phyloP scores from a whole-genome alignment of 2,329 filamentous ascomycete genomes.

The Penicillium nordicum region DNA sequence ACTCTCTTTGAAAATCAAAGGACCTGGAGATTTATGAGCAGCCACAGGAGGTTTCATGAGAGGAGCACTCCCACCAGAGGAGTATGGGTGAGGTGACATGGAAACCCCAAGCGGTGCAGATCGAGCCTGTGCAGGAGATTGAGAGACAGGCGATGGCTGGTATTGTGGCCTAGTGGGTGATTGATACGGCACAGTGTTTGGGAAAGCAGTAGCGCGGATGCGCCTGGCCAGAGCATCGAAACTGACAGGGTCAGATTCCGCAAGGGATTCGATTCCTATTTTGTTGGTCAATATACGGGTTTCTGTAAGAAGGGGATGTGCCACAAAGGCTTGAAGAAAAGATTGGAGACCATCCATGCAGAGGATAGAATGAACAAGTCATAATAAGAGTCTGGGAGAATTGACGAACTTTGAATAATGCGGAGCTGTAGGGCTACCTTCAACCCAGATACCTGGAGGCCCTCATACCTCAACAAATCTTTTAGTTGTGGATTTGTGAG shows the following conservation, averaged over 20 bases:
- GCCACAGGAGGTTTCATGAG: conserved; percentile 1
- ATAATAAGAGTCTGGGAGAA: conserved; percentile 1
- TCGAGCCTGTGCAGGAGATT: conserved; percentile 28
- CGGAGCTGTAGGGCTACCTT: conserved; percentile 79
- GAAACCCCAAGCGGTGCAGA: conserved; percentile 27
- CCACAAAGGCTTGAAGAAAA: not conserved
- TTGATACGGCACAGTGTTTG: conserved; percentile 26
- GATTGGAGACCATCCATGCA: not conserved
- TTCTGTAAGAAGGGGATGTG: not conserved
- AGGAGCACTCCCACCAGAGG: conserved; percentile 25
- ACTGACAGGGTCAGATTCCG: conserved; percentile 6
- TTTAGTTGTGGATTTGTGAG: conserved; percentile 67
- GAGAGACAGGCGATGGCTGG: conserved; percentile 24
- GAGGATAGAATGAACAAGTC: not conserved
- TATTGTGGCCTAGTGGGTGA: conserved; percentile 24
- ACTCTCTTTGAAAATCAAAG: conserved; percentile 65
- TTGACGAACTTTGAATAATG: conserved; percentile 69
- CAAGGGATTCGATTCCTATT: conserved; percentile 5
- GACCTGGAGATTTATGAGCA: conserved; percentile 38
- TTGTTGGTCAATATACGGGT: conserved; percentile 14
- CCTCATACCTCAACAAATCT: conserved; percentile 70
- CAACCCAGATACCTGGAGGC: conserved; percentile 73
- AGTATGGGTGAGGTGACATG: conserved; percentile 30
- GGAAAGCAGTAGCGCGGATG: conserved; percentile 32
- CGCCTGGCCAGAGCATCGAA: conserved; percentile 34